Evolutionary conservation across 306 rosid genomes (phyloP).

Genomic region (Vachellia pachyceras): DNA sequence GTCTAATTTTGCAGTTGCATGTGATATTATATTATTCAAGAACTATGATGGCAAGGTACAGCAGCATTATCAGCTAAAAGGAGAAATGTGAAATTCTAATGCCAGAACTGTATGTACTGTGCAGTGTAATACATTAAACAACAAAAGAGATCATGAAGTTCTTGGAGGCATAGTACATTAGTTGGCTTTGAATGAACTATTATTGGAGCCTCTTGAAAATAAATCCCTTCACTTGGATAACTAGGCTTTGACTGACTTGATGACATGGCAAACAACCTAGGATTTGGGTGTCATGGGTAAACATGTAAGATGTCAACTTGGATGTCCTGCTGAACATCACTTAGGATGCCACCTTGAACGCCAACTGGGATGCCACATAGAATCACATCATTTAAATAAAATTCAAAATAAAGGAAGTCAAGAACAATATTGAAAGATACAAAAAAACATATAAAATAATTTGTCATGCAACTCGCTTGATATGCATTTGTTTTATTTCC

Average conservation of each 20-base stretch:
- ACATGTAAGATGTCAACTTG: too few relatives aligned
- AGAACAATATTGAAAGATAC: not conserved
- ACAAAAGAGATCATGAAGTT: not conserved
- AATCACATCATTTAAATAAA: not conserved
- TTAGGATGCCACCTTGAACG: too few relatives aligned
- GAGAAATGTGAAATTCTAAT: not conserved
- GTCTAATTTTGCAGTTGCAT: not conserved
- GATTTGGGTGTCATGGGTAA: too few relatives aligned
- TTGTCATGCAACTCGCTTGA: not conserved
- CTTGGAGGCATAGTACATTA: not conserved
- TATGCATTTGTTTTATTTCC: not conserved
- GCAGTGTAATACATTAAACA: not conserved
- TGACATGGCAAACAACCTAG: too few relatives aligned
- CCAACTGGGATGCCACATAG: too few relatives aligned
- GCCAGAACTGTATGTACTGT: not conserved
- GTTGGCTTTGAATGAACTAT: not conserved
- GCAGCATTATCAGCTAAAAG: not conserved
- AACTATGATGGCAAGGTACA: not conserved
- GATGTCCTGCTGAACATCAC: too few relatives aligned
- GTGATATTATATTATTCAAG: not conserved
- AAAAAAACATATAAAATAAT: not conserved
- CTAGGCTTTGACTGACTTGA: too few relatives aligned
- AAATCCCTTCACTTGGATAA: too few relatives aligned
- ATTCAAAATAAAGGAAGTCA: not conserved
- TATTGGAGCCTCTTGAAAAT: too few relatives aligned